Conservation (phyloP, 352 stramenopile genomes). For the Phytophthora sp. region DNA sequence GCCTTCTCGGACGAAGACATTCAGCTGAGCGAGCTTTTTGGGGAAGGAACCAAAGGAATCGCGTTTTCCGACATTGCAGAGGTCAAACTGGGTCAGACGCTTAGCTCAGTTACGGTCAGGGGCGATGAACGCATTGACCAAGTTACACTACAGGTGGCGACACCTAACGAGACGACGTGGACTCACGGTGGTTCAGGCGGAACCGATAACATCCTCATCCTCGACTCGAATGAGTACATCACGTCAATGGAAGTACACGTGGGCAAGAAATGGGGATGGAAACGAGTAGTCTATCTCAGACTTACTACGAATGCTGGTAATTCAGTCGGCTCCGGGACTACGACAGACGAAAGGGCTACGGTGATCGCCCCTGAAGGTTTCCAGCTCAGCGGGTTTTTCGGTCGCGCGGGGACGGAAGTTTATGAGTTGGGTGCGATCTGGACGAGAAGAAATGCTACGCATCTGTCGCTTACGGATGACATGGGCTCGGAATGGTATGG, state of each 20-base stretch:
- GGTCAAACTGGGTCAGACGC: constrained; percentile 19
- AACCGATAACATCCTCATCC: constrained; percentile 19
- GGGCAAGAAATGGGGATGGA: constrained; percentile 11
- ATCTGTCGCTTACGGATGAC: constrained; percentile 21
- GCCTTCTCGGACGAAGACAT: constrained; percentile 18
- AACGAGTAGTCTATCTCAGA: constrained; percentile 20
- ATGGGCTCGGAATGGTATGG: constrained; percentile 31
- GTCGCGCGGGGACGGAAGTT: constrained; percentile 12
- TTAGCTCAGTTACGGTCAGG: constrained; percentile 26
- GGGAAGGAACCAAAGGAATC: constrained; percentile 17
- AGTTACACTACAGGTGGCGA: constrained; percentile 20
- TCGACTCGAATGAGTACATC: constrained; percentile 12
- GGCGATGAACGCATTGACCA: constrained; percentile 25
- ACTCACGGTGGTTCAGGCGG: constrained; percentile 23
- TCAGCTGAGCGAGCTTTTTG: constrained; percentile 21
- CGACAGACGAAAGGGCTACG: constrained; percentile 10
- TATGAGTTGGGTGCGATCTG: constrained; percentile 25
- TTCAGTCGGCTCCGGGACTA: constrained; percentile 13
- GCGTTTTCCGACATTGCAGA: constrained; percentile 28
- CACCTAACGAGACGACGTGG: constrained; percentile 15
- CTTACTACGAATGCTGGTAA: constrained; percentile 19
- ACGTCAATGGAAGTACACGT: constrained; percentile 27
- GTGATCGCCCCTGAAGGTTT: constrained; percentile 17
- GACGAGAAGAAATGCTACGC: constrained; percentile 18
- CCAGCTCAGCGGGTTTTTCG: constrained; percentile 24